Base-by-base conservation (phyloP, 108 stramenopile genomes). In the Nannochloropsis gaditana region DNA sequence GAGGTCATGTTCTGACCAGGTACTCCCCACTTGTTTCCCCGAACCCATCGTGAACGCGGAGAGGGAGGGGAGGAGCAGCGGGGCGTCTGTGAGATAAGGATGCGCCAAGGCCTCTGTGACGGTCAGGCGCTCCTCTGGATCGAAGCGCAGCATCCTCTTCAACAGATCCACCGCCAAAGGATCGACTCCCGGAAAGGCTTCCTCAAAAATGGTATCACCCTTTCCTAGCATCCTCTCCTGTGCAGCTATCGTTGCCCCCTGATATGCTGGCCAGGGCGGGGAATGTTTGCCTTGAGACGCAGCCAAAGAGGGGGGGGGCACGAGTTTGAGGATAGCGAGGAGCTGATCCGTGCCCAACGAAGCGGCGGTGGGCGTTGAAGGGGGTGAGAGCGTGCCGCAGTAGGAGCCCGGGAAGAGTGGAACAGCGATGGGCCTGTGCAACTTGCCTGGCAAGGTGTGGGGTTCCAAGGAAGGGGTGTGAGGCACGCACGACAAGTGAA, bases 41-140 rank as follows among this genome's bases (percentile, higher is more conserved):
- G 0, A 10, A 0, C 47, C 47, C 47, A 10, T 10, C 47, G 15
- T 11, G 11, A 1, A 15, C 47, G 47, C 47, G 31, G 31, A 31
- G 47, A 50, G 47, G 47, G 47, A 10, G 11, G 10, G 47, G 15
- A 50, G 47, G 47, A 50, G 47, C 10, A 85, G 73, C 31, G 81
- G 85, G 19, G 45, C 47, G 43, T 44, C 45, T 19, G 45, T 41
- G 83, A 89, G 80, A 80, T 83, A 89, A 17, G 93, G 88, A 83
- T 93, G 93, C 42, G 89, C 83, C 79, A 99, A 83, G 21, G 99
- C 98, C 47, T 96, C 92, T 5, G 91, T 89, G 4, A 96, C 96
- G 17, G 92, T 92, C 43, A 99, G 94, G 82, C 99, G 93, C 43
- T 92, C 80, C 80, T 79, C 85, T 19, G 99, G 99, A 92, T 98